Evolutionary conservation across 2,329 filamentous ascomycete genomes (phyloP), one percentile per base, ranked within the genome.

Genomic region (Pseudogymnoascus sp.): DNA sequence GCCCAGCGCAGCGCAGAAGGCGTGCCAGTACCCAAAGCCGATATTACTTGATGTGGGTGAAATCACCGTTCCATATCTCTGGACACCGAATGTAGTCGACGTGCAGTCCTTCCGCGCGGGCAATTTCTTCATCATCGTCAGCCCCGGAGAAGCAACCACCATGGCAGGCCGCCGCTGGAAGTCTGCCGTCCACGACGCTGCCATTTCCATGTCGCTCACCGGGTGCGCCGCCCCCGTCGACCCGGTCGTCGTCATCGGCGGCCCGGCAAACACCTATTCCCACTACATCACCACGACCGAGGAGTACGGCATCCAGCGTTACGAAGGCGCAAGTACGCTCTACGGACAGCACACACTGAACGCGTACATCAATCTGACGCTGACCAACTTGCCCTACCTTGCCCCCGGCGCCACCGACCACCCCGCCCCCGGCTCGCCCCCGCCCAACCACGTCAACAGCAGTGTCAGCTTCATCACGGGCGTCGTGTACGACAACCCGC

Each of bases 121-220:
- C 0, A 90, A 95, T 70, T 77, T 97, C 5, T 79, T 96, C 63
- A 88, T 97, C 65, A 86, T 97, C 65, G 85, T 96, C 28, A 89
- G 88, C 33, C 89, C 93, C 0, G 91, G 91, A 31, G 93, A 97
- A 75, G 91, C 90, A 0, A 95, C 90, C 0, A 97, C 93, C 4
- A 97, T 97, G 93, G 85, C 90, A 1, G 93, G 93, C 0, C 83
- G 93, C 21, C 85, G 93, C 25, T 97, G 93, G 93, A 90, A 88
- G 71, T 81, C 84, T 33, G 87, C 90, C 0, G 81, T 96, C 14
- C 74, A 78, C 1, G 76, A 80, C n/a, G 81, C 84, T 6, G 75
- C 78, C 1, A 67, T 77, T 0, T 79, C 83, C 8, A 69, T 80
- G 1, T 61, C 66, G 7, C 65, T 72, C 4, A 70, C 70, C 14